phyloP scores from a whole-genome alignment of 148 eudicot genomes.

The Rhododendron henanense region DNA sequence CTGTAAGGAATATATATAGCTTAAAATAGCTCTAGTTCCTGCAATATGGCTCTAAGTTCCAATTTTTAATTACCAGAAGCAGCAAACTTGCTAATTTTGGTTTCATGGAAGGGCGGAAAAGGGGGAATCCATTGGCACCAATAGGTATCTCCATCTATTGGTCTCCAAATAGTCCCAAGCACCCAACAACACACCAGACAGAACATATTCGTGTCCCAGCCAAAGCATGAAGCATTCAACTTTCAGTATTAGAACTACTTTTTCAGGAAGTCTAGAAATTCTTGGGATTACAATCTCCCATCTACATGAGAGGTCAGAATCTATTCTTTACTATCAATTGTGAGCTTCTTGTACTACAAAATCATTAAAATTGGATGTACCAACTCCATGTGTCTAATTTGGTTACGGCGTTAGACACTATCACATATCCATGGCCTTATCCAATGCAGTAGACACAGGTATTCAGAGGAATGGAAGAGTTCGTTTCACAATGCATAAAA shows the following conservation, averaged over 20 bases:
- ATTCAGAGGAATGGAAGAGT: neutral
- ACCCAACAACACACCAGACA: neutral
- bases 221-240: neutral
- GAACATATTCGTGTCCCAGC: neutral
- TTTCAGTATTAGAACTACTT: neutral
- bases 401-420: neutral
- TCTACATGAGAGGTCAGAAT: neutral
- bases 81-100: neutral
- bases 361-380: neutral
- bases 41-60: neutral
- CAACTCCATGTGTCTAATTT: neutral
- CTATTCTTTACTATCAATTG: neutral
- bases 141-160: neutral
- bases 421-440: neutral
- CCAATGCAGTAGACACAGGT: neutral
- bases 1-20: neutral
- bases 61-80: neutral
- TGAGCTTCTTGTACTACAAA: neutral
- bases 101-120: neutral
- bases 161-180: slow-evolving; percentile 3
- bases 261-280: neutral
- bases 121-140: neutral
- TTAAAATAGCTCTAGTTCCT: neutral
- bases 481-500: neutral
- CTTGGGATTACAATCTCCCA: neutral